Base-by-base conservation (phyloP, 352 stramenopile genomes). In the Phytophthora tentaculata region DNA sequence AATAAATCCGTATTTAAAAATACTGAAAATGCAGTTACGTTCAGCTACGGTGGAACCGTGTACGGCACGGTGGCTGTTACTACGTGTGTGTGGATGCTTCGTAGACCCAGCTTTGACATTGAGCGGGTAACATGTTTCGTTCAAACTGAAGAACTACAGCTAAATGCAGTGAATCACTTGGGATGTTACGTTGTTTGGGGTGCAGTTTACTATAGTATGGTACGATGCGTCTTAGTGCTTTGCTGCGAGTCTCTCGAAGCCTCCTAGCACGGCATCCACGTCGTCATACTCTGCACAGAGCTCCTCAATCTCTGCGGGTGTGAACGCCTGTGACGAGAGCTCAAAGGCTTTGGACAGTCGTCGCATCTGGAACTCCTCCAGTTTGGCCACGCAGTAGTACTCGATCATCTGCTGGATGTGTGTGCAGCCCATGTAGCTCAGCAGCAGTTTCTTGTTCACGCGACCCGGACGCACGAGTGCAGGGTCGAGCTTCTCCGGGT, bases 401-500 rank as follows among this genome's bases (percentile, higher is more conserved):
- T 92, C 82, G 56, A 91, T 53, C 81, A 95, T 92, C n/a, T 79
- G 32, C 32, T 72, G 66, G 9, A 81, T 65, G 19, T 91, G 71
- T 16, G 56, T 49, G 29, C 48, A 53, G 9, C 62, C 62, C 76
- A 96, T 93, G 71, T 84, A 83, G 0, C 82, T 73, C 24, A 97
- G 75, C 35, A 86, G 43, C 29, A 97, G 44, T 64, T 94, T 92
- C 76, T 93, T 92, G 73, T 97, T 95, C 26, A 98, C 87, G 32
- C 92, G 85, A 1, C 92, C 94, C 0, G 94, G 94, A 6, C 94
- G 86, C 8, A 98, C 89, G 5, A 98, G 81, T 23, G 94, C 94
- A 10, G 88, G 78, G 69, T 98, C 94, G n/a, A 98, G 81, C 58
- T 91, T 94, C 73, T 98, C 94, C 14, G 91, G 94, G 67, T 97